A percentile compares a stretch with the other conserved stretches of the same genome.
These are phyloP conservation scores for Lasiodiplodia sp. DNA, from an alignment of 2,329 filamentous ascomycete species.

Conservation along the genomic window DNA sequence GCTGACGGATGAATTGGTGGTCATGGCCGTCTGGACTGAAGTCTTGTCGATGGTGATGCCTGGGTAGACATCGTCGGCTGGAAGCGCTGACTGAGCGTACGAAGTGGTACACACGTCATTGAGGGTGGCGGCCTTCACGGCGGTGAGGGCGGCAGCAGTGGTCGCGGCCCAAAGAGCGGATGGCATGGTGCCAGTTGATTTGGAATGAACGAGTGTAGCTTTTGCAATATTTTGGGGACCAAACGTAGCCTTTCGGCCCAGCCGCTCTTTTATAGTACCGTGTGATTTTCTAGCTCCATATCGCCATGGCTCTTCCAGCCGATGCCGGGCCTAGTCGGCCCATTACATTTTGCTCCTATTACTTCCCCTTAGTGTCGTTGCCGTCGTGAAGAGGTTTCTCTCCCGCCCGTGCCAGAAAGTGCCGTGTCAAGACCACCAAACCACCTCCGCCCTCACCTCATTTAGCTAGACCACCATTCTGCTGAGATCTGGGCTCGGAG, in stretches of 20 bases:
- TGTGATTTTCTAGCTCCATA: background rate
- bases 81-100: background rate
- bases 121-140: background rate
- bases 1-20: constrained; percentile 44
- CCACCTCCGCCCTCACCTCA: background rate
- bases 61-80: constrained; percentile 1
- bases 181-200: background rate
- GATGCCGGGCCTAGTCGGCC: background rate
- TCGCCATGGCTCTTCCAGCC: background rate
- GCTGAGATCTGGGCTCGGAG: background rate
- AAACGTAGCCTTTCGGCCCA: background rate
- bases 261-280: background rate
- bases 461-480: background rate
- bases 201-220: background rate
- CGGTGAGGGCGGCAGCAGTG: background rate
- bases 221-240: background rate
- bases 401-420: background rate
- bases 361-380: background rate
- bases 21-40: constrained; percentile 47
- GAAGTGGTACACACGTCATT: background rate
- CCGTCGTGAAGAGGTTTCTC: too few species aligned
- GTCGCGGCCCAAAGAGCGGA: background rate
- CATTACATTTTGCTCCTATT: background rate
- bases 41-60: constrained; percentile 50
- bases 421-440: background rate